Base-by-base conservation (phyloP, 2,329 filamentous ascomycete species). In the Penicillium sp. region DNA sequence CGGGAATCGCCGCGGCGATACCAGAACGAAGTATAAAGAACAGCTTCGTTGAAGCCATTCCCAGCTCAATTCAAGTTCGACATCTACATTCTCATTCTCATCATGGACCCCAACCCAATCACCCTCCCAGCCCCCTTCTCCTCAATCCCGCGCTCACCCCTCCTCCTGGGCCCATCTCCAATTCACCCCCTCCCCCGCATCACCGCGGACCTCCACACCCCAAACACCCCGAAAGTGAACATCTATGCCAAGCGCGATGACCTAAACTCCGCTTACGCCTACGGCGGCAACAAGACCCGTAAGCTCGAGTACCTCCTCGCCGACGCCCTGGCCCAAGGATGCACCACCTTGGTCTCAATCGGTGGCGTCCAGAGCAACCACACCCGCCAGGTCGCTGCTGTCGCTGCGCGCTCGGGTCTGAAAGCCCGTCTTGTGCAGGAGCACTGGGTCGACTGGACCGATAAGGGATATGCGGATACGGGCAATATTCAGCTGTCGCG, bases 191-290 rank as follows among this genome's bases (percentile, higher is more conserved):
- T 91, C 34, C 83, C 85, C 51, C 81, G 86, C 58, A 88, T 89
- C 66, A 85, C 84, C 31, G 70, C 79, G 49, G 83, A 83, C 22
- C 79, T 89, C 18, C 22, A 56, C 34, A 55, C 46, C 34, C 39
- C 53, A 9, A 47, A 55, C 24, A 27, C 24, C 18, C 49, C 81
- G 29, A 81, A 80, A 62, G 83, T 88, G 39, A 77, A 80, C 18
- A 81, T 90, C 59, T 90, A 85, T 67, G 87, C 87, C 49, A 90
- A 90, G 73, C 82, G 87, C 47, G 87, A 90, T 61, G 88, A 90
- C 73, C 84, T 85, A 66, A 88, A 87, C 73, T 87, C 85, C 1
- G 83, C 82, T 0, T 79, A 88, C 16, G 86, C 86, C 3, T 88
- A 81, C 64, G 86, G 86, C 36, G 86, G 86, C 49, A 89, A 89